These are phyloP conservation scores for Ascochyta clinopodiicola DNA, from an alignment of 2,329 filamentous ascomycete species.

Conservation along the genomic window DNA sequence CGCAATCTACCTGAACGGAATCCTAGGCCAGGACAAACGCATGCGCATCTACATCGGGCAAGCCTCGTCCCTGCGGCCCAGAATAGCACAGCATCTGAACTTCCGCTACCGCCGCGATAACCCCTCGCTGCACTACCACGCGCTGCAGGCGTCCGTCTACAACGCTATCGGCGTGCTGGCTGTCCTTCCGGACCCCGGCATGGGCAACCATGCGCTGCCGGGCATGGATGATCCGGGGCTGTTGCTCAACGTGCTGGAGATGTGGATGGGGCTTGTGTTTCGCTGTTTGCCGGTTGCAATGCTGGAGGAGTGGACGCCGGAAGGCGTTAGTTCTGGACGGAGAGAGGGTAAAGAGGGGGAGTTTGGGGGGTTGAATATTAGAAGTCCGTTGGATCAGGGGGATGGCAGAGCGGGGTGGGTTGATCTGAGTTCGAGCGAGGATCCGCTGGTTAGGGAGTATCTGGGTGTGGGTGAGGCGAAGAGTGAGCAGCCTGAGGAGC, in stretches of 20 bases:
- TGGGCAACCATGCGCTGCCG: constrained; percentile 19
- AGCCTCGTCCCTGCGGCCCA: constrained; percentile 29
- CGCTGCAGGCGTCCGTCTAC: constrained; percentile 37
- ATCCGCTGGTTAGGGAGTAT: constrained; percentile 34
- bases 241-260: constrained; percentile 44
- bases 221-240: constrained; percentile 38
- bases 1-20: constrained; percentile 36
- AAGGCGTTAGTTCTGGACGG: background rate
- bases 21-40: constrained; percentile 32
- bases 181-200: constrained; percentile 17
- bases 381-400: constrained; percentile 41
- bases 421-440: constrained; percentile 30
- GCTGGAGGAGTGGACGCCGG: constrained; percentile 34
- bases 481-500: background rate
- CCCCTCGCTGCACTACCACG: constrained; percentile 42
- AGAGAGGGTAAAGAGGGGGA: constrained; percentile 24
- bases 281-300: constrained; percentile 28
- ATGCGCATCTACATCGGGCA: constrained; percentile 44
- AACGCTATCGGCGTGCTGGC: constrained; percentile 39
- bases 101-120: constrained; percentile 47
- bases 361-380: constrained; percentile 40
- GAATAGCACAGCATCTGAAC: constrained; percentile 41
- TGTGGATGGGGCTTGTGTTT: constrained; percentile 46
- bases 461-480: constrained; percentile 7
- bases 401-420: constrained; percentile 25